These are phyloP conservation scores for Cadophora sp. DNA, from an alignment of 2,329 filamentous ascomycete species.

Conservation along the genomic window DNA sequence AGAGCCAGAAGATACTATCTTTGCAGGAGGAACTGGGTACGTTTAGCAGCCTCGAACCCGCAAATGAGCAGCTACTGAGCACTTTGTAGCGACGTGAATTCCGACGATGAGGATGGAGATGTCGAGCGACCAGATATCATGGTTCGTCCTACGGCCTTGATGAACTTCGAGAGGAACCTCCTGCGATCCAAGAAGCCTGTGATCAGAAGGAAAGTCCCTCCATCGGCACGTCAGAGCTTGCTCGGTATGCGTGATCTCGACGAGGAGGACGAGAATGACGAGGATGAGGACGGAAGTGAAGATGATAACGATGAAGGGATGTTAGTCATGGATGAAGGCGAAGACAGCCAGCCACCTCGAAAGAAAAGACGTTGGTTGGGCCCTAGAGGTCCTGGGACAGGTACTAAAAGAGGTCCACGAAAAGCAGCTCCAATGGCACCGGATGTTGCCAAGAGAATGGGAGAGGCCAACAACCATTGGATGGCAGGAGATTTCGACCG, in stretches of 20 bases:
- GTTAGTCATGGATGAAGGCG: neutral
- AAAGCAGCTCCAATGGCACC: slow-evolving; percentile 72
- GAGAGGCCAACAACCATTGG: slow-evolving; percentile 72
- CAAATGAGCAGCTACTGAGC: neutral
- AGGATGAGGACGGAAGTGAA: neutral
- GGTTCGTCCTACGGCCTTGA: slow-evolving; percentile 10
- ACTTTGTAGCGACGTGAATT: neutral
- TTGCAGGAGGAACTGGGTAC: neutral
- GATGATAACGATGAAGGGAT: slow-evolving; percentile 1
- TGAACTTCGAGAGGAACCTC: slow-evolving; percentile 10
- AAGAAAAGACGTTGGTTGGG: slow-evolving; percentile 10
- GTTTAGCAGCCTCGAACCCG: neutral
- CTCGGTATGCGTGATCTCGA: neutral
- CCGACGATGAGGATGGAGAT: slow-evolving; percentile 9
- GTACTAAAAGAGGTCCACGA: slow-evolving; percentile 46
- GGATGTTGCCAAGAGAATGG: slow-evolving; percentile 73
- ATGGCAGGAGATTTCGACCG: slow-evolving; percentile 65
- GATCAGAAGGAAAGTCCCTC: neutral
- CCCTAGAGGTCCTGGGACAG: slow-evolving; percentile 4
- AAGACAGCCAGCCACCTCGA: neutral
- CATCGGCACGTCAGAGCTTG: neutral
- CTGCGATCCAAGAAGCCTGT: neutral
- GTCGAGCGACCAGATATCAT: slow-evolving; percentile 8
- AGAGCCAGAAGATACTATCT: slow-evolving; percentile 4
- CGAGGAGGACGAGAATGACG: neutral